Base-by-base conservation (phyloP, 805 yeast species). In the Priceomyces castillae region DNA sequence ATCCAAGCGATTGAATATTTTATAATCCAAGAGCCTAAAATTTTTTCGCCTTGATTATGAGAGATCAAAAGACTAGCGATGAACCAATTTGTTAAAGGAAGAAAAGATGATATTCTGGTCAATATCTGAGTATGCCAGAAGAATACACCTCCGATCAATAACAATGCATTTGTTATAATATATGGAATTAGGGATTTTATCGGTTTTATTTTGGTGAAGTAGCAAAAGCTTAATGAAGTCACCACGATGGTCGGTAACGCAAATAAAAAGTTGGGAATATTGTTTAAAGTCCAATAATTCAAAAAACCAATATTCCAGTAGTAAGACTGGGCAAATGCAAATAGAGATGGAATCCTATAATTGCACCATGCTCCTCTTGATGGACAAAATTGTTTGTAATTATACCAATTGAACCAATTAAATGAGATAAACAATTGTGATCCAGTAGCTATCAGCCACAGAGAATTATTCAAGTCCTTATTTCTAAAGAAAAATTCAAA, bases 301-400 rank as follows among this genome's bases (percentile, higher is more conserved):
- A 94, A 61, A 41, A 90, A 79, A 0, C 99, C 98, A 35, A 72
- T 76, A 52, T 81, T 77, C 99, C 99, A 94, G 61, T 92, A 90
- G 49, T 80, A 73, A 1, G 65, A 46, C 62, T 94, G 99, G 5
- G 95, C 86, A 59, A 74, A 87, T 2, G 77, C 61, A 52, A 82
- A 82, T 11, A 92, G 68, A 17, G 84, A 76, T 5, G 86, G 88
- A 0, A 86, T 40, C 3, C 49, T 45, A 3, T 66, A 50, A 11
- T 65, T 47, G 59, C 99, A 92, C 97, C 97, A 92, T 47, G 76
- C 86, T 6, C 86, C 81, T 45, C 89, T 66, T 11, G 63, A 74
- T 1, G 89, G 86, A 58, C 99, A 94, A 48, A 79, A 84, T 12
- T 56, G 53, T 2, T 35, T 25, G 53, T 80, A 90, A 1, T 90